Base-by-base conservation (phyloP, 345 rosid species). In the Bruguiera gymnorhiza region DNA sequence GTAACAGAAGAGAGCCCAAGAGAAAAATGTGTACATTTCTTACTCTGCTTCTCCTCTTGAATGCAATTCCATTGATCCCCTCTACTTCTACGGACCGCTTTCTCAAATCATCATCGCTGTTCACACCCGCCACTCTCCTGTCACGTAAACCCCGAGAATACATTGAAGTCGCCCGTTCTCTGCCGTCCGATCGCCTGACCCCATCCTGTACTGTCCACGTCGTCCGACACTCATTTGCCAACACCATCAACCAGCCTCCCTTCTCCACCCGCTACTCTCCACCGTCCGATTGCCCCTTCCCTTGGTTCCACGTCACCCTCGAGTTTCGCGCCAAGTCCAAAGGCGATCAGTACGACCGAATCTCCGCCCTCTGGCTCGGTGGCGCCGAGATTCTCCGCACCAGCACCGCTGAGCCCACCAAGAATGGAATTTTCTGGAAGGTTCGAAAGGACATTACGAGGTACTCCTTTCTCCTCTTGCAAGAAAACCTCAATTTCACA, bases 301-400 rank as follows among this genome's bases (percentile, higher is more conserved):
- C 97, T 3, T 91, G 97, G 97, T 73, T 87, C 54, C 58, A 67
- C 63, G 90, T 89, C 32, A 73, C 74, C 43, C 93, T 94, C 61
- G 82, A 83, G 24, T 77, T 94, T 65, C 79, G 72, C 69, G 88
- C 76, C 73, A 19, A 73, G 18, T 85, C 88, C 63, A 71, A 67
- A 26, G 98, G 98, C 27, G 83, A 87, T 9, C 97, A 94, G 64
- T 87, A 89, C 73, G 87, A 89, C 67, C 91, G 95, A 27, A 86
- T 91, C 61, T 76, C 90, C 50, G 97, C 79, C 55, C 60, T 94
- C 30, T 91, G 97, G 98, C 90, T 94, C 39, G 92, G 84, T 52
- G 97, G 93, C 1, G 86, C 75, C 43, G 98, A 94, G 93, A 81
- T 94, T 3, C 85, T 94, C 66, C 88, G 97, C 3, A 89, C 97